These are phyloP conservation scores for Coelastrella sp. DNA, from an alignment of 139 green algal species.

Conservation along the genomic window DNA sequence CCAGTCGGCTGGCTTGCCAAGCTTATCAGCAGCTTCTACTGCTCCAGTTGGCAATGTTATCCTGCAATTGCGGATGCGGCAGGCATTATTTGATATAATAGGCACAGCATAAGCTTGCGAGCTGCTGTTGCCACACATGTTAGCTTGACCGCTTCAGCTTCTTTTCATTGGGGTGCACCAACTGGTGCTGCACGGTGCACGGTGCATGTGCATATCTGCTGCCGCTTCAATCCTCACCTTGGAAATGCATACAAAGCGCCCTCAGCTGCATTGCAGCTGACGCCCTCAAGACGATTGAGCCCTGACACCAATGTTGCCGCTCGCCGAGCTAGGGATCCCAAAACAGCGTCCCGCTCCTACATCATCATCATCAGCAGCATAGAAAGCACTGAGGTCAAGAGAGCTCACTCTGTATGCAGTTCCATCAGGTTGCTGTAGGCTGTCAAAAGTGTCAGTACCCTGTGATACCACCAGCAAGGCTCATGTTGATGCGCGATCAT, in stretches of 20 bases:
- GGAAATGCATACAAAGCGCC: slow-evolving; percentile 85
- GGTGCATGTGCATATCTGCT: too few relatives aligned
- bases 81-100: not conserved
- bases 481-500: too few relatives aligned
- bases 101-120: too few relatives aligned
- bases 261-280: slow-evolving; percentile 86
- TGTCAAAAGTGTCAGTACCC: too few relatives aligned
- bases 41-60: slow-evolving; percentile 70
- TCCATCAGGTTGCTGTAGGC: not conserved
- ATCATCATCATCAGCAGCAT: not conserved
- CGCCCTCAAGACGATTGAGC: slow-evolving; percentile 90
- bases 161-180: too few relatives aligned
- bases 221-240: slow-evolving; percentile 2
- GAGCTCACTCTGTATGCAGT: too few relatives aligned
- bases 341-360: slow-evolving; percentile 52
- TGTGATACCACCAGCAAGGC: too few relatives aligned
- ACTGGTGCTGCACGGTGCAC: too few relatives aligned
- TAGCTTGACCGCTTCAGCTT: too few relatives aligned
- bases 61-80: not conserved
- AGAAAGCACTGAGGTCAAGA: not conserved
- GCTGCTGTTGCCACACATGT: too few relatives aligned
- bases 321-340: slow-evolving; percentile 85
- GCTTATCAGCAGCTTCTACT: slow-evolving; percentile 52
- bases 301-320: slow-evolving; percentile 80
- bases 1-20: slow-evolving; percentile 89